Conservation (phyloP, 148 eudicot genomes). For the Diospyros lotus region DNA sequence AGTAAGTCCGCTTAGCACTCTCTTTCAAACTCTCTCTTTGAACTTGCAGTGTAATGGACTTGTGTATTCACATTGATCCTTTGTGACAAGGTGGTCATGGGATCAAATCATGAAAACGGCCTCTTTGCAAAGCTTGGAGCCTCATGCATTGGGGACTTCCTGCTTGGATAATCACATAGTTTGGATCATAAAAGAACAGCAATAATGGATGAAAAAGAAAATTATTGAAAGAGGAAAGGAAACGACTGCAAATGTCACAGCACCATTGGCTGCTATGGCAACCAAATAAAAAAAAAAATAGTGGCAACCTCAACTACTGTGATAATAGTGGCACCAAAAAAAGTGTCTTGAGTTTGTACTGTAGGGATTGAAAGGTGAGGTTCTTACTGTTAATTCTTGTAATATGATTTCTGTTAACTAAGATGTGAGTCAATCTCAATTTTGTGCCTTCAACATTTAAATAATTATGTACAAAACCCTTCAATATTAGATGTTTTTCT, state of each 20-base stretch:
- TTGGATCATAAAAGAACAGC: background rate
- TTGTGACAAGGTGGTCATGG: too few relatives aligned
- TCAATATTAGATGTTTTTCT: background rate
- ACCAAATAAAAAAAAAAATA: too few relatives aligned
- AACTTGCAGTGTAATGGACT: background rate
- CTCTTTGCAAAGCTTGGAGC: too few relatives aligned
- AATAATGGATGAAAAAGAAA: background rate
- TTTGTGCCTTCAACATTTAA: too few relatives aligned
- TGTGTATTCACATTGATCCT: background rate
- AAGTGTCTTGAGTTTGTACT: background rate
- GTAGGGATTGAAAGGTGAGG: too few relatives aligned
- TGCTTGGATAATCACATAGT: background rate
- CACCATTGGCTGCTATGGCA: background rate
- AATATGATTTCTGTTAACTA: too few relatives aligned
- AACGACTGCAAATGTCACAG: background rate
- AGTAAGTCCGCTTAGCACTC: conserved; percentile 35
- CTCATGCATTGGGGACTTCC: too few relatives aligned
- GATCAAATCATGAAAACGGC: too few relatives aligned
- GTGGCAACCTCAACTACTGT: background rate
- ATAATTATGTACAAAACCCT: too few relatives aligned
- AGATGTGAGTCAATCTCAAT: too few relatives aligned
- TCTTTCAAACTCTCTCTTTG: background rate
- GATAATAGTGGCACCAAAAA: background rate
- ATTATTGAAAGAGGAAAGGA: background rate
- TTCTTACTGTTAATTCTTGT: too few relatives aligned